Evolutionary conservation across 2,329 filamentous ascomycete genomes (phyloP).

Genomic region (Apiospora phragmitis): DNA sequence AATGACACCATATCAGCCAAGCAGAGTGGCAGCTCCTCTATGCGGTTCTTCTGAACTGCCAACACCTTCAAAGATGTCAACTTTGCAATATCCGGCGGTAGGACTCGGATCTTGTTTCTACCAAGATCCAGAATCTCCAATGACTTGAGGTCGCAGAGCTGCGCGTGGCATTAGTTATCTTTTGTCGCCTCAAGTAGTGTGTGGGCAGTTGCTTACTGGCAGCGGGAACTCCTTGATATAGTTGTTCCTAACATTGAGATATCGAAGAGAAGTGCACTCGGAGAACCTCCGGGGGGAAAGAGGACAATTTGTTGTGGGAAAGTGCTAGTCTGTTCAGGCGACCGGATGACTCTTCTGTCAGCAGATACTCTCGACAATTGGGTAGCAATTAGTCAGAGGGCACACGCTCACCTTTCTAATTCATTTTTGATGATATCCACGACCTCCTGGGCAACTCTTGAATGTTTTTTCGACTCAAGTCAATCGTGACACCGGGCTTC

Average conservation of each 20-base stretch:
- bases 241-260: constrained; percentile 80
- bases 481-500: constrained; percentile 74
- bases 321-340: constrained; percentile 63
- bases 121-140: constrained; percentile 93
- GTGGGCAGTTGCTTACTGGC: constrained; percentile 41
- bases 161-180: constrained; percentile 25
- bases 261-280: constrained; percentile 75
- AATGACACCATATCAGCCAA: constrained; percentile 88
- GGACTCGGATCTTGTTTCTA: constrained; percentile 75
- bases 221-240: constrained; percentile 64
- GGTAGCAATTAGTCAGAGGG: not conserved
- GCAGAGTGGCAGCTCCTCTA: constrained; percentile 80
- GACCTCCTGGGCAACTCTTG: constrained; percentile 69
- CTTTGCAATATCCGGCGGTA: constrained; percentile 78
- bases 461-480: constrained; percentile 75
- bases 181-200: not conserved
- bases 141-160: constrained; percentile 84
- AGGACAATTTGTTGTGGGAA: constrained; percentile 74
- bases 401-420: constrained; percentile 62
- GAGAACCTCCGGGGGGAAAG: constrained; percentile 69
- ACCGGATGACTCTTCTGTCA: constrained; percentile 5
- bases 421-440: constrained; percentile 74
- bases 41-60: constrained; percentile 82
- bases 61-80: constrained; percentile 86
- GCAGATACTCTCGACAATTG: constrained; percentile 21